Evolutionary conservation across 192 early-diverging fungal genomes (phyloP), one percentile per base, ranked within the genome.

Genomic region (Phycomyces nitens): DNA sequence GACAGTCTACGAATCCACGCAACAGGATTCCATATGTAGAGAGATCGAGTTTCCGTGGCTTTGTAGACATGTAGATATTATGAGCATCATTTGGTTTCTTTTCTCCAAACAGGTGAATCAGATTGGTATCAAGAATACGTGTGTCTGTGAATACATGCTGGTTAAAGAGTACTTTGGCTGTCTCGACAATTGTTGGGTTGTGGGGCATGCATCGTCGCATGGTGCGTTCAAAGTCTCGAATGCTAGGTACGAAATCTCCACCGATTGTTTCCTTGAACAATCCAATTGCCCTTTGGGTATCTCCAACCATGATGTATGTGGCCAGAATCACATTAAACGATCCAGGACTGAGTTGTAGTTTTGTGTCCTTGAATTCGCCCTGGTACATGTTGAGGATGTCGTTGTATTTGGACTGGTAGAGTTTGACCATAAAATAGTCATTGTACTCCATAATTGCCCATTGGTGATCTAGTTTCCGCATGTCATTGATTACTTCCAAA

Each of bases 261-360:
- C 29, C 7, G 29, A 34, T 7, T 7, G 7, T 34, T 40, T 53
- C 18, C 12, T 50, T 14, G 8, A 74, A 40, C 16, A 74, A 12
- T 10, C 9, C 34, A 3, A 23, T 21, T 0, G 72, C 72, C 16
- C 65, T 47, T 5, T 74, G 58, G 16, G 52, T 24, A 15, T 65
- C 29, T 20, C 50, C 58, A 1, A 70, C 18, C 12, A 54, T 22
- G 3, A 74, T 62, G 53, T 64, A 70, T 7, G 63, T 69, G 3
- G 67, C 72, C 18, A 74, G 26, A 7, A 74, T 51, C 8, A 56
- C 57, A 49, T 74, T 69, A 20, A 74, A 56, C 7, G 67, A 68
- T 2, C 67, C 66, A 8, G 43, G n/a, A 43, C 65, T 70, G 10
- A 69, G 53, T 2, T 59, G 56, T 8, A 62, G 42, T 5, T 22